Conservation (phyloP, 805 yeast genomes). For the Lipomyces chichibuensis region DNA sequence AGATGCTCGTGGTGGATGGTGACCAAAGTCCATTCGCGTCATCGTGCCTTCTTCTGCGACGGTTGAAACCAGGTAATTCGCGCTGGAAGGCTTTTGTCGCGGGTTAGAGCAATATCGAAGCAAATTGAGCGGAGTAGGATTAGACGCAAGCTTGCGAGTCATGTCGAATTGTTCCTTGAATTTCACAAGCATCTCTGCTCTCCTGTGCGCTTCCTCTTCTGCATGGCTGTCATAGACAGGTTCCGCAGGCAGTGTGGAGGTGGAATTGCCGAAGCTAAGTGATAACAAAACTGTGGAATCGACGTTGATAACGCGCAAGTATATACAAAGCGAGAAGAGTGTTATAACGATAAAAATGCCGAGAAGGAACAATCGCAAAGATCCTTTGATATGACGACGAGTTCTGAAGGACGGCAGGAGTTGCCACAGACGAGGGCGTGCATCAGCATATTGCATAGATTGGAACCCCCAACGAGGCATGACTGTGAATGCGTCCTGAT, state of each 20-base stretch:
- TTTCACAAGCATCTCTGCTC: not conserved
- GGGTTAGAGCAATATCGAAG: conserved; percentile 15
- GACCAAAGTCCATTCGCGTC: conserved; percentile 8
- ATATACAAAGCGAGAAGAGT: not conserved
- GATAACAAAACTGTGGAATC: no score
- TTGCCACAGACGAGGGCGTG: not conserved
- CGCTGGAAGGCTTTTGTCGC: not conserved
- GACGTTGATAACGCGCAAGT: not conserved
- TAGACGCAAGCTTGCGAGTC: conserved; percentile 9
- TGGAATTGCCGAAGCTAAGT: not conserved
- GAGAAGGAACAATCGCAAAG: not conserved
- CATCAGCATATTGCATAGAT: not conserved
- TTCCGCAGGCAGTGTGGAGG: not conserved
- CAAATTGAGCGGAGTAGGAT: conserved; percentile 17
- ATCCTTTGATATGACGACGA: not conserved
- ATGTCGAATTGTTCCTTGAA: not conserved
- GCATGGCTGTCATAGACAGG: not conserved
- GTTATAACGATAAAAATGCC: not conserved
- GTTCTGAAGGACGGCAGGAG: not conserved
- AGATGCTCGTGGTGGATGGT: not conserved
- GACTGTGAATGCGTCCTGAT: not conserved
- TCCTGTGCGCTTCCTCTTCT: not conserved
- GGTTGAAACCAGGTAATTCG: conserved; percentile 2
- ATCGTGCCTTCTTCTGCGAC: conserved; percentile 17
- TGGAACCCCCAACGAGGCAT: not conserved